Evolutionary conservation across 257 asterid species (phyloP).

Genomic region (Gynochthodes officinalis): DNA sequence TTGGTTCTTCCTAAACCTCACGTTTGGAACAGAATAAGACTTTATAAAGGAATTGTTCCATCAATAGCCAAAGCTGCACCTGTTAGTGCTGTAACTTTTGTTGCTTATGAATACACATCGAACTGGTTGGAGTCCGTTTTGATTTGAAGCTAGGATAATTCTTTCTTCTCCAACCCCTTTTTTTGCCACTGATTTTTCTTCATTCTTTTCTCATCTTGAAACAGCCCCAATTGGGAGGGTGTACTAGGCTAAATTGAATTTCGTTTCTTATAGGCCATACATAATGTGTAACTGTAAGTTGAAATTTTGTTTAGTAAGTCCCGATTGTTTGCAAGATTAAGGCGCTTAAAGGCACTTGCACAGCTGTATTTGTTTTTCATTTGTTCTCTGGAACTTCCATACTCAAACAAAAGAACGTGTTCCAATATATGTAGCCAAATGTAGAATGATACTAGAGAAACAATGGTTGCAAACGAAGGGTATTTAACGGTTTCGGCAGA

Average conservation of each 20-base stretch:
- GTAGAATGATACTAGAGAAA: not conserved
- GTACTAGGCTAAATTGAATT: not conserved
- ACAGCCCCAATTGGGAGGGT: not conserved
- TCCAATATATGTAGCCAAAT: not conserved
- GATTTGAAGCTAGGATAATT: conserved; percentile 36
- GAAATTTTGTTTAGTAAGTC: not conserved
- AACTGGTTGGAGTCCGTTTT: conserved; percentile 66
- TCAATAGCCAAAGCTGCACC: conserved; percentile 94
- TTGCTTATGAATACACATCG: conserved; percentile 71
- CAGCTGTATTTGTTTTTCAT: not conserved
- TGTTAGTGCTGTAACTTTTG: conserved; percentile 96
- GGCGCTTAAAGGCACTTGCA: too few species aligned
- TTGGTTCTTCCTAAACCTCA: too few species aligned
- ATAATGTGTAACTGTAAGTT: not conserved
- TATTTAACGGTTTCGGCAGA: not conserved
- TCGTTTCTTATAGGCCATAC: not conserved
- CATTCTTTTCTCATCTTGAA: conserved; percentile 7
- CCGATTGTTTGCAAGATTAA: not conserved
- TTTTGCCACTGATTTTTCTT: not conserved
- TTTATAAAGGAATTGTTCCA: conserved; percentile 90
- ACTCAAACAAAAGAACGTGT: too few species aligned
- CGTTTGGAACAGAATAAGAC: too few species aligned
- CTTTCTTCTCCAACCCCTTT: not conserved
- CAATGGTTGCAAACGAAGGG: not conserved
- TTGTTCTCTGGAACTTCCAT: not conserved